Conservation (phyloP, 169 alveolate genomes). For the Plasmodium coatneyi region DNA sequence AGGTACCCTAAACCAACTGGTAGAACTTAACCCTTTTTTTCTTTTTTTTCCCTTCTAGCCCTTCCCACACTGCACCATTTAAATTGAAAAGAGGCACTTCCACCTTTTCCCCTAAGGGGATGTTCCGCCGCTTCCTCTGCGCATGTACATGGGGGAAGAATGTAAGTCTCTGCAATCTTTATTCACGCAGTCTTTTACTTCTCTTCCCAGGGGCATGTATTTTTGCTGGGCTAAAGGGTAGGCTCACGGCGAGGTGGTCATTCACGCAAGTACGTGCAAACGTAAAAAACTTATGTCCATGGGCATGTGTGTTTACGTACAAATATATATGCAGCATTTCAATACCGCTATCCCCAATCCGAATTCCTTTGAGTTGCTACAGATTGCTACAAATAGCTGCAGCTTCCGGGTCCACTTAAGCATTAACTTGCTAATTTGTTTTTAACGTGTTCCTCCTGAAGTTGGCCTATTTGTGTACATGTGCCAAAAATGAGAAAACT, state of each 20-base stretch:
- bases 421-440: background rate
- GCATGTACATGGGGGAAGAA: no score
- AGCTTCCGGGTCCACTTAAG: background rate
- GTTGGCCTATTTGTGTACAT: background rate
- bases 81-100: background rate
- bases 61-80: background rate
- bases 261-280: background rate
- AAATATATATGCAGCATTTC: background rate
- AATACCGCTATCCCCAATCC: background rate
- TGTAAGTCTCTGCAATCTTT: background rate
- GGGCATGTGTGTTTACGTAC: background rate
- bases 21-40: no score
- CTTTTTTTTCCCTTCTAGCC: background rate
- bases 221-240: background rate
- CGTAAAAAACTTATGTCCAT: background rate
- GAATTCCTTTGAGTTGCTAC: background rate
- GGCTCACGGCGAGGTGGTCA: background rate
- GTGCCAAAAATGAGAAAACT: background rate
- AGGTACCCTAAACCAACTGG: no score
- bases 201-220: background rate
- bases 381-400: background rate
- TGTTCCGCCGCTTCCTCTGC: no score
- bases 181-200: background rate
- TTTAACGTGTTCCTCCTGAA: background rate
- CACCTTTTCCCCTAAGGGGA: background rate